phyloP scores from a whole-genome alignment of 2,329 filamentous ascomycete species.

The Chrysoporthe austroafricana region DNA sequence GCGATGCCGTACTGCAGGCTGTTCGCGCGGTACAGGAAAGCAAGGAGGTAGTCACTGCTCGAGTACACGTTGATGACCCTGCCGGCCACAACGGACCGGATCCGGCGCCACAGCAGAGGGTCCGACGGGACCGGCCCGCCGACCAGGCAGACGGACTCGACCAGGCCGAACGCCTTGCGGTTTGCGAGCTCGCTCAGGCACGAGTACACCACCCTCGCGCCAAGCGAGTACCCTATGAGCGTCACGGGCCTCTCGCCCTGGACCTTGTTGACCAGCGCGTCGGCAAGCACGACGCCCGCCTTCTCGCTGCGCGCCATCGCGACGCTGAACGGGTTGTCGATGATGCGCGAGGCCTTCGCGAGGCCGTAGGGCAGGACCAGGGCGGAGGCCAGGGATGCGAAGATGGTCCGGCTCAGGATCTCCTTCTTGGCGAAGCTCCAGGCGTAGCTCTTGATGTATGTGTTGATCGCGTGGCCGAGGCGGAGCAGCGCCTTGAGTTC shows the following conservation, averaged over 20 bases:
- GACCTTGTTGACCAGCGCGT: constrained; percentile 79
- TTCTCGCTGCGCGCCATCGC: constrained; percentile 79
- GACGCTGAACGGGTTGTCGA: constrained; percentile 83
- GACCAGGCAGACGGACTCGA: constrained; percentile 84
- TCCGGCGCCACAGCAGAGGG: constrained; percentile 71
- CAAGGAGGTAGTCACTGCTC: constrained; percentile 84
- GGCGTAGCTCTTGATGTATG: constrained; percentile 73
- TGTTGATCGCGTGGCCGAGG: constrained; percentile 73
- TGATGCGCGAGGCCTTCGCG: constrained; percentile 67
- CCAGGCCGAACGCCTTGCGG: constrained; percentile 77
- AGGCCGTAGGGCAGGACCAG: constrained; percentile 70
- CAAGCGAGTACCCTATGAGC: constrained; percentile 80
- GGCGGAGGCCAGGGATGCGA: constrained; percentile 69
- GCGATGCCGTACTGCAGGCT: constrained; percentile 83
- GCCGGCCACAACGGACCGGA: constrained; percentile 79
- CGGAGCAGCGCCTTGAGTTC: constrained; percentile 78
- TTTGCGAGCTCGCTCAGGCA: constrained; percentile 79
- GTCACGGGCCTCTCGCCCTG: constrained; percentile 84
- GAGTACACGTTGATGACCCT: constrained; percentile 88
- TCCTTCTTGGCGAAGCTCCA: constrained; percentile 76
- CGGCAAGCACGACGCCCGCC: constrained; percentile 77
- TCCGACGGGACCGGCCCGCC: constrained; percentile 79
- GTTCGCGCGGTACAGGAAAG: constrained; percentile 83
- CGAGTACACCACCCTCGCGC: constrained; percentile 79
- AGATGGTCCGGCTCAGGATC: constrained; percentile 73